Evolutionary conservation across 140 eudicot species (phyloP), one percentile per base, ranked within the genome.

Genomic region (Anethum foeniculum): DNA sequence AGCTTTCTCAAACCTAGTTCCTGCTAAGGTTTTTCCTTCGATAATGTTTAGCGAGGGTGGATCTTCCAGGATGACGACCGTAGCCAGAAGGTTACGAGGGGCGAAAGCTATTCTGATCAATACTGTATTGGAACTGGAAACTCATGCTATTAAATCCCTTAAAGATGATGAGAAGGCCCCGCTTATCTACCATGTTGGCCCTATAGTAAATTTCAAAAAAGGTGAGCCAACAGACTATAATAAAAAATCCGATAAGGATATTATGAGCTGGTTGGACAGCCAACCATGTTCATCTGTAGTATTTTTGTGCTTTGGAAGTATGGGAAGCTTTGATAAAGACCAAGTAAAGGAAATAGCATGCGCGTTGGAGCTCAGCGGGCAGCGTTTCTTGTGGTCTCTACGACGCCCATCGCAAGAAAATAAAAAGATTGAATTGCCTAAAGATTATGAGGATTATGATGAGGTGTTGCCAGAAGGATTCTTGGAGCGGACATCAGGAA

Each of bases 51-150:
- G 73, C 23, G 78, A 81, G 58, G 80, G 46, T 5, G 80, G 77
- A 7, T 43, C 56, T 13, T 5, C 56, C 38, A 3, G 27, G 23
- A 1, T 44, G 15, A 13, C 7, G 25, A 3, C 1, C 25, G 14
- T 74, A 21, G 34, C 78, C 23, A 28, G 78, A 23, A 43, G 78
- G 32, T 44, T 74, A 38, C 67, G 83, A 68, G 32, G 23, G 62
- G 25, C 76, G 3, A 88, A 78, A 69, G 90, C 80, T 11, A 83
- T 88, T 7, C 5, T 88, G 18, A 68, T 86, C 19, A 88, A 88
- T 47, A 84, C 89, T 1, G 84, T 81, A 27, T 3, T 1, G 0
- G 92, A 88, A 54, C 43, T 88, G 25, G 88, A 84, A 71, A 0
- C 82, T 11, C 65, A 71, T 76, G 81, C 86, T 9, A 30, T 84